These are phyloP conservation scores for Debaryomycetaceae sp. DNA, from an alignment of 1,139 yeast species.

Conservation along the genomic window DNA sequence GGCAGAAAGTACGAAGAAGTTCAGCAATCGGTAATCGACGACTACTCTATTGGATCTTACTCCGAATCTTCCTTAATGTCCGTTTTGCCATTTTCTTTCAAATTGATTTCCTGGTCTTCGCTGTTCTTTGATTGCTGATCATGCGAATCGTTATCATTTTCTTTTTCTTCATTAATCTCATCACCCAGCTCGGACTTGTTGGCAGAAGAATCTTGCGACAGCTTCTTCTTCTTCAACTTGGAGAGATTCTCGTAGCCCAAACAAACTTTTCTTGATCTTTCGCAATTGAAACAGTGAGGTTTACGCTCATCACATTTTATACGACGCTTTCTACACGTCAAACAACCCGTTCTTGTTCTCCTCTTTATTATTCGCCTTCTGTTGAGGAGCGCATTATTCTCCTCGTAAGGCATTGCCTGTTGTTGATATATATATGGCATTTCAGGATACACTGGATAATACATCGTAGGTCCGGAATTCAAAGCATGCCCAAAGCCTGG, in stretches of 20 bases:
- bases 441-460: conserved; percentile 4
- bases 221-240: conserved; percentile 13
- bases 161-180: conserved; percentile 1
- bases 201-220: neutral
- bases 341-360: conserved; percentile 71
- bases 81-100: neutral
- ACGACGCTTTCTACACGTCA: conserved; percentile 69
- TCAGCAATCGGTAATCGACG: too few species aligned
- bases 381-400: conserved; percentile 34
- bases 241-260: conserved; percentile 54
- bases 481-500: neutral
- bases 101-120: neutral
- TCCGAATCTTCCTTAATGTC: too few species aligned
- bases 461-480: neutral
- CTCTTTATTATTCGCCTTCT: conserved; percentile 44
- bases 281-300: conserved; percentile 73
- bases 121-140: neutral
- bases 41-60: too few species aligned
- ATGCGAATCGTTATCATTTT: neutral
- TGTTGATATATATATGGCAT: conserved; percentile 1
- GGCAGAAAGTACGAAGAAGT: too few species aligned
- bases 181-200: neutral
- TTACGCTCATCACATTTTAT: conserved; percentile 75
- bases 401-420: conserved; percentile 15
- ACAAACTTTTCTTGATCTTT: conserved; percentile 65